Evolutionary conservation across 768 basidiomycete genomes (phyloP).

Genomic region (Collybiopsis confluens): DNA sequence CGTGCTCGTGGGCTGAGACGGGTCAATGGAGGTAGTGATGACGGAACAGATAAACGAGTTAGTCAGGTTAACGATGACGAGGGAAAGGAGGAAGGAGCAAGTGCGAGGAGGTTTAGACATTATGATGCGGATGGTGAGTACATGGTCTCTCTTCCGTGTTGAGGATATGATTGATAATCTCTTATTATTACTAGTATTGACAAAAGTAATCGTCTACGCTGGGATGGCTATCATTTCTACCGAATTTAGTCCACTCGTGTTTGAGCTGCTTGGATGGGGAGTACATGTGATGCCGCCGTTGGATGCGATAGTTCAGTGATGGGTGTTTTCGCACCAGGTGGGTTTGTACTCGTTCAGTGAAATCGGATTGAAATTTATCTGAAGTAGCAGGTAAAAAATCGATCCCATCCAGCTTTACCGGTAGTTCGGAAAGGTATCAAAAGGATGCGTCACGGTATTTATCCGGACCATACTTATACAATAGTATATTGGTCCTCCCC

Average conservation of each 20-base stretch:
- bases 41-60: slow-evolving; percentile 8
- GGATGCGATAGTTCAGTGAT: background rate
- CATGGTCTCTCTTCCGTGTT: no score
- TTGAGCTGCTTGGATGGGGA: slow-evolving; percentile 69
- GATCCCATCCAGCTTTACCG: no score
- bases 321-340: no score
- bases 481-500: no score
- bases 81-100: slow-evolving; percentile 11
- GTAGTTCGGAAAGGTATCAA: no score
- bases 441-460: no score
- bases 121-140: slow-evolving; percentile 81
- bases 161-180: no score
- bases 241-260: slow-evolving; percentile 61
- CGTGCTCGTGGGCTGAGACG: slow-evolving; percentile 19
- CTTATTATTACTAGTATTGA: slow-evolving; percentile 52
- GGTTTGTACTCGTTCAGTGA: no score
- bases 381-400: no score
- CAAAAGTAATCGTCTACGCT: slow-evolving; percentile 86
- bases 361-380: no score
- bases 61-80: slow-evolving; percentile 27
- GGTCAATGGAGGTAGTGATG: slow-evolving; percentile 17
- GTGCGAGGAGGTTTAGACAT: slow-evolving; percentile 46
- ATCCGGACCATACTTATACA: no score
- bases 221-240: slow-evolving; percentile 75
- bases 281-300: slow-evolving; percentile 31